Percentiles rank a stretch among this genome's conserved stretches.
Evolutionary conservation across 1,139 yeast species (phyloP).

Genomic region (Geotrichum histeridarum): DNA sequence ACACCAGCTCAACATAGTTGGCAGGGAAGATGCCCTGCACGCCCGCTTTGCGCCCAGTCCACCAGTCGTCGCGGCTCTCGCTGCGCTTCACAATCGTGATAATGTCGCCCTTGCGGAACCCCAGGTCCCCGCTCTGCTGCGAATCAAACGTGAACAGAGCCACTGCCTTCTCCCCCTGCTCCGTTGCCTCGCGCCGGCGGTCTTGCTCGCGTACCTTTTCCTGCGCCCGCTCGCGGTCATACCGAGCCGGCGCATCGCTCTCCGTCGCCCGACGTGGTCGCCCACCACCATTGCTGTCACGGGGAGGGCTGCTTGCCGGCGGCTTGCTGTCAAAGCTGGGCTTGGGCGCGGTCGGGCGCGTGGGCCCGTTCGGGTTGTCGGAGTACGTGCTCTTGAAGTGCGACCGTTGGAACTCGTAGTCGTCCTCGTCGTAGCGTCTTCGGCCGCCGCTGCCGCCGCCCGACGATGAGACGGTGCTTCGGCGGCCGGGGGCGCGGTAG

Average conservation of each 20-base stretch:
- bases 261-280: slow-evolving; percentile 9
- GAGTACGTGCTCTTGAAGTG: slow-evolving; percentile 32
- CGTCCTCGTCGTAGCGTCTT: slow-evolving; percentile 3
- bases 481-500: not conserved
- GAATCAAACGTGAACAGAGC: slow-evolving; percentile 87
- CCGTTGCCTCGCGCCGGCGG: slow-evolving; percentile 28
- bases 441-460: not conserved
- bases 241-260: slow-evolving; percentile 22
- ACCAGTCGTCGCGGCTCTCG: slow-evolving; percentile 92
- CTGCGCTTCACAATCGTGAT: slow-evolving; percentile 80
- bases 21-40: slow-evolving; percentile 94
- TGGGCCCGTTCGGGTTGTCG: slow-evolving; percentile 29
- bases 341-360: slow-evolving; percentile 48
- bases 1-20: slow-evolving; percentile 79
- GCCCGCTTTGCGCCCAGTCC: slow-evolving; percentile 90
- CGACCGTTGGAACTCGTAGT: slow-evolving; percentile 24
- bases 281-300: not conserved
- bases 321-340: slow-evolving; percentile 36
- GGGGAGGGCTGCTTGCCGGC: not conserved
- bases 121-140: slow-evolving; percentile 84
- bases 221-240: slow-evolving; percentile 26
- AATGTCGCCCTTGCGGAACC: slow-evolving; percentile 93
- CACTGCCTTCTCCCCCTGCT: slow-evolving; percentile 67
- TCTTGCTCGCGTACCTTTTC: slow-evolving; percentile 18
- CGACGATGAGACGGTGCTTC: slow-evolving; percentile 6